Percentiles rank a stretch among this genome's conserved stretches.
Evolutionary conservation across 2,329 filamentous ascomycete species (phyloP).

Genomic region (Raffaelea albimanens): DNA sequence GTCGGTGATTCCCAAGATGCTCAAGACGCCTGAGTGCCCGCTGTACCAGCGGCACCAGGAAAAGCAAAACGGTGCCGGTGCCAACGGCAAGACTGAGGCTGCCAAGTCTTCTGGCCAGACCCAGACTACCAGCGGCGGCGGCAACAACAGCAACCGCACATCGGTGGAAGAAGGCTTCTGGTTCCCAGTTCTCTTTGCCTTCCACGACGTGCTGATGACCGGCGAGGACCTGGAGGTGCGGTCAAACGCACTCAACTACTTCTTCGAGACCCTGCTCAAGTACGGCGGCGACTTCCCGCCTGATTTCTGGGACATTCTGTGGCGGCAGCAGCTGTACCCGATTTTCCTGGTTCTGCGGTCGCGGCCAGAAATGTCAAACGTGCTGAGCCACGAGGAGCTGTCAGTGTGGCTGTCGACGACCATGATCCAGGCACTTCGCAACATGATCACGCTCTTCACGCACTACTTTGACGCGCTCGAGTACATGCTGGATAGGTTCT

Average conservation of each 20-base stretch:
- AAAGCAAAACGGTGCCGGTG: background rate
- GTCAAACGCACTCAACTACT: conserved; percentile 83
- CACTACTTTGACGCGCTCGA: conserved; percentile 95
- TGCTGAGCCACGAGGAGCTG: conserved; percentile 88
- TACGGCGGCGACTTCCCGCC: conserved; percentile 86
- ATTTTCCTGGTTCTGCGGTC: conserved; percentile 98
- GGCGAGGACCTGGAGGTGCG: conserved; percentile 96
- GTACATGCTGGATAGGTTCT: conserved; percentile 96
- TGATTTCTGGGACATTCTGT: conserved; percentile 97
- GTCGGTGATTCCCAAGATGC: conserved; percentile 87
- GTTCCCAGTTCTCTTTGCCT: conserved; percentile 96
- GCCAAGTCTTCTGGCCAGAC: conserved; percentile 25
- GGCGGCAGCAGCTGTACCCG: conserved; percentile 91
- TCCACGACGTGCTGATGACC: conserved; percentile 98
- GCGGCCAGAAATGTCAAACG: conserved; percentile 91
- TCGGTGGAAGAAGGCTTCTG: conserved; percentile 96
- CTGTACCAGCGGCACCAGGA: conserved; percentile 53
- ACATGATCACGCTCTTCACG: conserved; percentile 98
- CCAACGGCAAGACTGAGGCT: conserved; percentile 30
- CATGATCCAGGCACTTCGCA: conserved; percentile 95
- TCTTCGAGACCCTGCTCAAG: conserved; percentile 85
- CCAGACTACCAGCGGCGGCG: no score
- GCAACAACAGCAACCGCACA: conserved; percentile 49
- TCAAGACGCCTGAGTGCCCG: conserved; percentile 90
- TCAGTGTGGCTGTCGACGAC: conserved; percentile 98